These are phyloP conservation scores for Gracilaria domingensis DNA, from an alignment of 23 red algal species.

Conservation along the genomic window DNA sequence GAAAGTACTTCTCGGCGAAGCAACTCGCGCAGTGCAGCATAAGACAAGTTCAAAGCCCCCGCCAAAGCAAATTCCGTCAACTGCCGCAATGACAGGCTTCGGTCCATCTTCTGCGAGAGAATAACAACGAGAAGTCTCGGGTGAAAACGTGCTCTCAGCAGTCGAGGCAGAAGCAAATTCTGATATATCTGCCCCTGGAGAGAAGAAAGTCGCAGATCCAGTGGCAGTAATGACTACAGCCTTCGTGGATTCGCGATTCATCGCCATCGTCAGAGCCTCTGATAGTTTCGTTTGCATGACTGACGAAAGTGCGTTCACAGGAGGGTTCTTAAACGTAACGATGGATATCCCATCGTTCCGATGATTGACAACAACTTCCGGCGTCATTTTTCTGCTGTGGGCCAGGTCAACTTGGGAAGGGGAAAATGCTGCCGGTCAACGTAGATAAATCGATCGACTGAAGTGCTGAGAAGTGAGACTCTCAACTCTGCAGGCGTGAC, in stretches of 20 bases:
- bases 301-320: constrained; percentile 93
- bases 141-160: constrained; percentile 37
- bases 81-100: constrained; percentile 88
- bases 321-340: constrained; percentile 79
- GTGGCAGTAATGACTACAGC: constrained; percentile 62
- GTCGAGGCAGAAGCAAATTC: constrained; percentile 81
- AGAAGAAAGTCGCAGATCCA: constrained; percentile 80
- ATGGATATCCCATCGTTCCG: constrained; percentile 65
- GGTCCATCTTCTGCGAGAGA: constrained; percentile 28
- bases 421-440: not conserved
- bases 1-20: constrained; percentile 68
- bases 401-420: not conserved
- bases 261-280: constrained; percentile 44
- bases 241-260: constrained; percentile 16
- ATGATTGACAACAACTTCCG: not conserved
- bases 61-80: constrained; percentile 90
- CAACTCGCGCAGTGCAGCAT: constrained; percentile 87
- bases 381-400: not conserved
- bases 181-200: constrained; percentile 91
- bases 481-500: not conserved
- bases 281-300: constrained; percentile 66
- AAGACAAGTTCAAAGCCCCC: constrained; percentile 91
- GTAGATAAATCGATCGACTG: not conserved
- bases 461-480: not conserved
- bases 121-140: constrained; percentile 72